Base-by-base conservation (phyloP, 2,329 filamentous ascomycete genomes). In the Pseudogymnoascus sp. region DNA sequence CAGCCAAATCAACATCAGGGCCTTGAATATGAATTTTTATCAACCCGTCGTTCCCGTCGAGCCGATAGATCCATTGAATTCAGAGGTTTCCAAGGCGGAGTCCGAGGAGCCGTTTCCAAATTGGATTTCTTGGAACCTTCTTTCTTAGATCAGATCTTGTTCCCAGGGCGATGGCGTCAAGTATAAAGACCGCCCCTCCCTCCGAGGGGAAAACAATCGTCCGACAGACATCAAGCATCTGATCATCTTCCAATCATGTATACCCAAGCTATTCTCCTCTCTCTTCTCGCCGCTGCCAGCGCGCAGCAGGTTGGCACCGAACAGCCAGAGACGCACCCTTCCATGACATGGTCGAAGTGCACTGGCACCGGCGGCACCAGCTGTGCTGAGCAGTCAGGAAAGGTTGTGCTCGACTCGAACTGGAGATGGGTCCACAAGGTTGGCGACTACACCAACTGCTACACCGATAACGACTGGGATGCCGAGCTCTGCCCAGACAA, bases 371-470 rank as follows among this genome's bases (percentile, higher is more conserved):
- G 57, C 25, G 69, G 69, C 41, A 76, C 77, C 57, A 54, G 47
- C 47, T 84, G 82, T 70, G 77, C 76, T 2, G 76, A 74, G 20
- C 73, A 78, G 61, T 72, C 71, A 58, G 79, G 78, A 28, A 77
- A 78, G 57, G 74, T 85, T 58, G 77, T 79, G 37, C 71, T 84
- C 64, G 81, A 85, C 67, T 67, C 79, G 63, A 84, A 84, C 73
- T 85, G 81, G 81, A 77, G 81, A 60, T 84, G 82, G 82, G 70
- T 82, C 57, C 80, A 84, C 71, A 72, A 73, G 33, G 75, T 72
- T 37, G 67, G 67, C 25, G 76, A 77, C 41, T 79, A 76, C 33
- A 71, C 68, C 30, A 72, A 71, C 64, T 75, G 74, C 70, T 75
- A 75, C 63, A 74, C 72, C 2, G 73, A 78, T 72, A 77, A 81